Evolutionary conservation across 805 yeast species (phyloP).

Genomic region (Wickerhamiella qilinensis): DNA sequence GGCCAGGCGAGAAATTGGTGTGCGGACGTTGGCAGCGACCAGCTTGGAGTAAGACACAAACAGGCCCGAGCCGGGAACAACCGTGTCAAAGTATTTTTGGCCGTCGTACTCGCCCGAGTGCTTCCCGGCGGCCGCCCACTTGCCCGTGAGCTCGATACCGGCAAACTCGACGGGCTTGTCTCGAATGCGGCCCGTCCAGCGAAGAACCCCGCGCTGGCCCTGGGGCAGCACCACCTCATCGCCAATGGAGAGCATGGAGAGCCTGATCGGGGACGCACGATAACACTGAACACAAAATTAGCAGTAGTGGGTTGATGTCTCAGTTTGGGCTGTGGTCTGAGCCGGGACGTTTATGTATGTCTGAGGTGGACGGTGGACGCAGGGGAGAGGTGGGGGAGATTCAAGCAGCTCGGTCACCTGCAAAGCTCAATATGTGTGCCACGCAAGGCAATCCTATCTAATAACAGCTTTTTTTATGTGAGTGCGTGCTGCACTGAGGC

Average conservation of each 20-base stretch:
- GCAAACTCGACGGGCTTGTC: slow-evolving; percentile 66
- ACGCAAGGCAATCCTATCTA: too few species aligned
- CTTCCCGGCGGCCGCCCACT: slow-evolving; percentile 45
- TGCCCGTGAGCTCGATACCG: slow-evolving; percentile 69
- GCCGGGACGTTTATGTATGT: too few species aligned
- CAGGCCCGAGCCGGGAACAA: slow-evolving; percentile 51
- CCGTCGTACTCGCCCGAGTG: slow-evolving; percentile 78
- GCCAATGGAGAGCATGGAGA: slow-evolving; percentile 18
- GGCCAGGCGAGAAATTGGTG: slow-evolving; percentile 2
- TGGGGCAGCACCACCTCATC: slow-evolving; percentile 36
- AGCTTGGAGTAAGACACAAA: slow-evolving; percentile 34
- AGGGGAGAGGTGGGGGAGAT: too few species aligned
- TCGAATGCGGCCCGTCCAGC: slow-evolving; percentile 57
- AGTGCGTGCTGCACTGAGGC: too few species aligned
- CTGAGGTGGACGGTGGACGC: too few species aligned
- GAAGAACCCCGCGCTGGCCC: slow-evolving; percentile 49
- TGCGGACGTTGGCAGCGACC: slow-evolving; percentile 11
- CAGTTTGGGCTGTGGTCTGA: too few species aligned
- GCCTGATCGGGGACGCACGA: too few species aligned
- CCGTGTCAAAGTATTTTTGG: slow-evolving; percentile 45
- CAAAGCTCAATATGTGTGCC: too few species aligned
- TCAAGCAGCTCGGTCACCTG: too few species aligned
- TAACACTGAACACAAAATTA: too few species aligned
- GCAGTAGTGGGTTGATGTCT: too few species aligned
- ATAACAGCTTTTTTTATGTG: too few species aligned